Percentiles rank a stretch among this genome's conserved stretches.
Conservation (phyloP, 2,329 filamentous ascomycete genomes). For the Camptophora hylomeconis region DNA sequence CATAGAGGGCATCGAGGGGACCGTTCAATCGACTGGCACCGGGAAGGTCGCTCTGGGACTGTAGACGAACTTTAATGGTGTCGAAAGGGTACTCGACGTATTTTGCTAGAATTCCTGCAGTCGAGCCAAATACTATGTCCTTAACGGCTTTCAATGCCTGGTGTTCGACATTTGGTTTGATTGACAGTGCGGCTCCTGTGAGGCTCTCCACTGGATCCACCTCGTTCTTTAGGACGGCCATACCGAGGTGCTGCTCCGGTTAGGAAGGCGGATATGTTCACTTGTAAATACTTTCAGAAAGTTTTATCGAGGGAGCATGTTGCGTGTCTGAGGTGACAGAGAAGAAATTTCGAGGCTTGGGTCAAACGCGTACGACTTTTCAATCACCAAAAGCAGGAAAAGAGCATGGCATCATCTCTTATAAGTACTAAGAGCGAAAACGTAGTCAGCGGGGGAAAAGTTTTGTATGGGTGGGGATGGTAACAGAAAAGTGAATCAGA, state of each 20-base stretch:
- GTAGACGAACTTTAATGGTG: constrained; percentile 91
- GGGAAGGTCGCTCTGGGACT: constrained; percentile 84
- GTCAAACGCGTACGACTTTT: constrained; percentile 1
- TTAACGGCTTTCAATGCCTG: constrained; percentile 62
- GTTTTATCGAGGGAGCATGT: constrained; percentile 25
- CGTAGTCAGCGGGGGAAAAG: no score
- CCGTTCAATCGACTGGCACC: constrained; percentile 32
- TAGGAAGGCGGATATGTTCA: no score
- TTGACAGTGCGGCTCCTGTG: constrained; percentile 5
- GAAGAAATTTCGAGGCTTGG: constrained; percentile 1
- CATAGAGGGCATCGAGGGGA: constrained; percentile 72
- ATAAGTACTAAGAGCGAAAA: no score
- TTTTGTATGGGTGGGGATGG: constrained; percentile 14
- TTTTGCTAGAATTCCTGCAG: constrained; percentile 80
- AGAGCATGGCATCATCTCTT: constrained; percentile 8
- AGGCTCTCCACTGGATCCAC: constrained; percentile 10
- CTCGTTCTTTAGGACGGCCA: constrained; percentile 16
- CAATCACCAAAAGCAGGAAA: constrained; percentile 2
- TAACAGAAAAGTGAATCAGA: no score
- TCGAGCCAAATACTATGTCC: constrained; percentile 77
- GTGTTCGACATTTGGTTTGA: constrained; percentile 15
- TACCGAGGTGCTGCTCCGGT: constrained; percentile 3
- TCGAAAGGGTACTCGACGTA: constrained; percentile 98
- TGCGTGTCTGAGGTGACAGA: constrained; percentile 15
- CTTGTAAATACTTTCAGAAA: constrained; percentile 1